Base-by-base conservation (phyloP, 2,329 filamentous ascomycete genomes). In the Xylariaceae sp. region DNA sequence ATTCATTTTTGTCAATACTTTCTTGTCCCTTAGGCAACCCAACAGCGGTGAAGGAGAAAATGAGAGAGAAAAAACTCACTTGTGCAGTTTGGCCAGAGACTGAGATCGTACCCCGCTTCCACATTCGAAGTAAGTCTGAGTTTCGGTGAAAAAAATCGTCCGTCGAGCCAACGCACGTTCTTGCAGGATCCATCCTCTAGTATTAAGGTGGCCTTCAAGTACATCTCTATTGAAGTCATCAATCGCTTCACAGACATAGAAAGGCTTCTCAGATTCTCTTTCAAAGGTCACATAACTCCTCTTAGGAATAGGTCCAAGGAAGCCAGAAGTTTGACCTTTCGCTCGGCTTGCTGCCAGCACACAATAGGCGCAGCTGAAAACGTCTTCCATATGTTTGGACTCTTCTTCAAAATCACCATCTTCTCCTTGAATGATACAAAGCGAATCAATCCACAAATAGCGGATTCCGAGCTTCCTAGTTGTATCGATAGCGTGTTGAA, bases 91-190 rank as follows among this genome's bases (percentile, higher is more conserved):
- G 0, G 53, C 57, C 32, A 69, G 27, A 1, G 60, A 66, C 37
- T 69, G 64, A 25, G 61, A 68, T 3, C 59, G 49, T 1, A 68
- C 56, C 0, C 65, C 59, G 0, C 53, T 35, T 5, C 67, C 62
- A 32, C 69, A 71, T 37, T 68, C 67, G 56, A 62, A 71, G 16
- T 70, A 67, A 1, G 62, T 58, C 45, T 71, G 64, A 0, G 45
- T 44, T 3, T 57, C 25, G 0, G 65, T 64, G 47, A 68, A 72
- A 38, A 61, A 65, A 8, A 72, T 62, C 0, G 61, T 64, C 5
- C 69, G 55, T 7, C 61, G 55, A 0, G 67, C 60, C 2, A 71
- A 50, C 1, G 59, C 61, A 7, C 61, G 55, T 40, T 70, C 68
- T 47, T 71, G 67, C 4, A 69, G 37, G 1, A 69, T 67, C 68